Conservation (phyloP, 345 rosid species). For the Salix exigua region DNA sequence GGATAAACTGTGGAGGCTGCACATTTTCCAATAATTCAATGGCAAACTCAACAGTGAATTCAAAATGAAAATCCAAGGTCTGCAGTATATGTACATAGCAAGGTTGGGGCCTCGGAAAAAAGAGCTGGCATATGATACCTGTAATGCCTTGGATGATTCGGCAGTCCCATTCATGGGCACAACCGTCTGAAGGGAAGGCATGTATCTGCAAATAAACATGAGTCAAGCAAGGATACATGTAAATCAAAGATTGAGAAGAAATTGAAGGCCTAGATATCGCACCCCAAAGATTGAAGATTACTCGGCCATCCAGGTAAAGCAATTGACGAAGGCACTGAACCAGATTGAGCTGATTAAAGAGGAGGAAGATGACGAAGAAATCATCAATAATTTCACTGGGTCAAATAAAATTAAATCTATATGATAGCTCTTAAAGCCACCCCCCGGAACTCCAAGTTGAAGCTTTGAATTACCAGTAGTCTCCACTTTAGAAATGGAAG, state of each 20-base stretch:
- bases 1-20: slow-evolving; percentile 24
- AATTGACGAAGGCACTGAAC: slow-evolving; percentile 34
- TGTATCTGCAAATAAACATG: slow-evolving; percentile 30
- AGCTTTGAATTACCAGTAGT: slow-evolving; percentile 29
- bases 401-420: neutral
- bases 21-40: slow-evolving; percentile 13
- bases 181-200: slow-evolving; percentile 30
- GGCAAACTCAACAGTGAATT: slow-evolving; percentile 1
- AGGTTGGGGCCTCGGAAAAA: neutral
- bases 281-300: slow-evolving; percentile 43
- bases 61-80: neutral
- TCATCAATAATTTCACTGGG: neutral
- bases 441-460: neutral
- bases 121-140: slow-evolving; percentile 26
- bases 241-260: neutral
- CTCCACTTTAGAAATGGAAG: slow-evolving; percentile 23
- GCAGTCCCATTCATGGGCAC: slow-evolving; percentile 29
- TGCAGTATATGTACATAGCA: neutral
- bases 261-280: slow-evolving; percentile 12
- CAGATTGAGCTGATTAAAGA: slow-evolving; percentile 36
- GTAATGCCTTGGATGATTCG: slow-evolving; percentile 26
- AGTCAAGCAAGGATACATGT: neutral
- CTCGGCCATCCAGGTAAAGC: slow-evolving; percentile 34
- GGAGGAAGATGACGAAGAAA: neutral
- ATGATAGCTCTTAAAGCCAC: neutral